Evolutionary conservation across 2,329 filamentous ascomycete genomes (phyloP).

Genomic region (Nothopassalora personata): DNA sequence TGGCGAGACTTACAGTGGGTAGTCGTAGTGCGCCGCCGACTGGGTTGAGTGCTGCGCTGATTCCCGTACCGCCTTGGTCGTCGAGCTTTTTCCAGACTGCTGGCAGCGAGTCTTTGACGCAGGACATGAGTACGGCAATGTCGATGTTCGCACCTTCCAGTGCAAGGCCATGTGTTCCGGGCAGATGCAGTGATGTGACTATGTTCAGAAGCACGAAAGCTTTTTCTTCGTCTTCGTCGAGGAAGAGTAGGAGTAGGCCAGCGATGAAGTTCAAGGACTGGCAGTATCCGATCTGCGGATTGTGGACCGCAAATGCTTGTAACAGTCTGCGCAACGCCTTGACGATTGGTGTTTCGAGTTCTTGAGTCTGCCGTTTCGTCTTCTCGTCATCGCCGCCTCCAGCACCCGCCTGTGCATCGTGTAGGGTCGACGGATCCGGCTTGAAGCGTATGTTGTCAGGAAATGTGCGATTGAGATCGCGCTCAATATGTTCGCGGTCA

Average conservation of each 20-base stretch:
- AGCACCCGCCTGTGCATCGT: slow-evolving; percentile 27
- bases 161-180: slow-evolving; percentile 84
- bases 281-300: slow-evolving; percentile 88
- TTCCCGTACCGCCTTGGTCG: slow-evolving; percentile 55
- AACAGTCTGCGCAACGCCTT: slow-evolving; percentile 76
- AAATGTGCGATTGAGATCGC: slow-evolving; percentile 88
- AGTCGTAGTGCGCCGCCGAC: slow-evolving; percentile 50
- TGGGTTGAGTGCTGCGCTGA: slow-evolving; percentile 37
- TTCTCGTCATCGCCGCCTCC: slow-evolving; percentile 28
- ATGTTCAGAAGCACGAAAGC: slow-evolving; percentile 90
- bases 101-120: slow-evolving; percentile 76
- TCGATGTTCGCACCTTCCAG: slow-evolving; percentile 91
- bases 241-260: slow-evolving; percentile 80
- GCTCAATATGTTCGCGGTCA: slow-evolving; percentile 85
- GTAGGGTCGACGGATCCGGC: slow-evolving; percentile 46
- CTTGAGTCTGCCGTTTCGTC: slow-evolving; percentile 36
- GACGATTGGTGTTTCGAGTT: slow-evolving; percentile 69
- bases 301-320: slow-evolving; percentile 84
- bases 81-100: slow-evolving; percentile 83
- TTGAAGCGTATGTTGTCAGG: slow-evolving; percentile 92
- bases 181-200: slow-evolving; percentile 80
- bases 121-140: slow-evolving; percentile 84
- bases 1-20: slow-evolving; percentile 84
- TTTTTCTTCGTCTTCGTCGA: slow-evolving; percentile 76
- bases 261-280: slow-evolving; percentile 94